phyloP scores from a whole-genome alignment of 1,284 basidiomycete species.

The Apiotrichum brassicae region DNA sequence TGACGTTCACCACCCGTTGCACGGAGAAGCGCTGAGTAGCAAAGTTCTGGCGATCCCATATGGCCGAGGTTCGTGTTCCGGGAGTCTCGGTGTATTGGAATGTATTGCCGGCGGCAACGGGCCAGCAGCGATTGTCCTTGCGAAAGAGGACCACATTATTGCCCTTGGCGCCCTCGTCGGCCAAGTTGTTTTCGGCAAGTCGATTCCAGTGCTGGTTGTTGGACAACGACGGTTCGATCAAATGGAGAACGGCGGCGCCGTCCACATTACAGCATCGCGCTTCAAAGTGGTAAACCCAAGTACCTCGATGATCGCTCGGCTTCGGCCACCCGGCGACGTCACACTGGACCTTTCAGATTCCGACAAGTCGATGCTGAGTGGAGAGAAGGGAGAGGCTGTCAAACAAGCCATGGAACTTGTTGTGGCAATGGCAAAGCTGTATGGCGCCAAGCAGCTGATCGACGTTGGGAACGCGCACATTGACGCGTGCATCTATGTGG shows the following conservation, averaged over 20 bases:
- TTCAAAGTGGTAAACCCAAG: slow-evolving; percentile 1
- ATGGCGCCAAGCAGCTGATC: slow-evolving; percentile 6
- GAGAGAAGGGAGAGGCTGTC: not conserved
- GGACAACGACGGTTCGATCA: slow-evolving; percentile 1
- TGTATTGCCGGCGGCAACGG: slow-evolving; percentile 1
- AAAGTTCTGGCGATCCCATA: slow-evolving; percentile 8
- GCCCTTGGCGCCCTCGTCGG: slow-evolving; percentile 11
- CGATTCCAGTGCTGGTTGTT: slow-evolving; percentile 2
- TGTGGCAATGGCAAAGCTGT: slow-evolving; percentile 6
- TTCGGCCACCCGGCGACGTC: not conserved
- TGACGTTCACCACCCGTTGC: slow-evolving; percentile 11
- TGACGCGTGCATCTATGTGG: slow-evolving; percentile 13
- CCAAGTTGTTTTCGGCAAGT: not conserved
- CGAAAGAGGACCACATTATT: slow-evolving; percentile 4
- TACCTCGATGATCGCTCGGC: not conserved
- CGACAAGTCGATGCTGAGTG: slow-evolving; percentile 2
- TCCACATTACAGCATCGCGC: not conserved
- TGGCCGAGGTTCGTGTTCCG: slow-evolving; percentile 13
- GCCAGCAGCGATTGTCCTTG: slow-evolving; percentile 2
- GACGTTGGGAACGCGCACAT: slow-evolving; percentile 5
- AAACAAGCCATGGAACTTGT: slow-evolving; percentile 8
- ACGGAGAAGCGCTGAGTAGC: not conserved
- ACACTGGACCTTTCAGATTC: not conserved
- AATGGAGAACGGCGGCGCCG: slow-evolving; percentile 1
- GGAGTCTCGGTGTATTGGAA: slow-evolving; percentile 10